Conservation (phyloP, 257 asterid genomes). For the Solanum boliviense region DNA sequence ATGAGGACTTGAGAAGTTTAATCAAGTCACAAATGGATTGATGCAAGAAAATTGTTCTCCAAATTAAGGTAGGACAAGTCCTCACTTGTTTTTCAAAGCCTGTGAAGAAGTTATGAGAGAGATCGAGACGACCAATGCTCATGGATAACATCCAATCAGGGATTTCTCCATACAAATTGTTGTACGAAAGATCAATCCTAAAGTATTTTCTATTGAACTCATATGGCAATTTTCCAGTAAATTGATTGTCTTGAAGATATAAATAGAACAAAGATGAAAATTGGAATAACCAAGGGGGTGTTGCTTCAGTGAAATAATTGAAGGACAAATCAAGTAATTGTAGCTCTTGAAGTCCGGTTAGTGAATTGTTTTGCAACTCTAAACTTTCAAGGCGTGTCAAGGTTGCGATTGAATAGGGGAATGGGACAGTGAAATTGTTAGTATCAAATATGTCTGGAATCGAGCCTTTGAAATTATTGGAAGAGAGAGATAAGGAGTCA, state of each 20-base stretch:
- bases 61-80: not conserved
- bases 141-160: not conserved
- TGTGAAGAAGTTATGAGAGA: not conserved
- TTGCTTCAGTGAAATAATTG: not conserved
- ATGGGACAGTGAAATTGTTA: not conserved
- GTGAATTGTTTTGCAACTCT: not conserved
- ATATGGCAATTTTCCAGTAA: not conserved
- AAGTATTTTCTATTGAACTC: not conserved
- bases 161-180: not conserved
- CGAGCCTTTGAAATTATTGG: not conserved
- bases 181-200: not conserved
- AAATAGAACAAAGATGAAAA: not conserved
- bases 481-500: not conserved
- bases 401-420: not conserved
- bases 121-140: not conserved
- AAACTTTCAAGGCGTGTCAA: not conserved
- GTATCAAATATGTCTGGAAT: not conserved
- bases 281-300: not conserved
- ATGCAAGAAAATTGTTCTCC: not conserved
- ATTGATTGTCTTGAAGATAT: not conserved
- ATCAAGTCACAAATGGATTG: not conserved
- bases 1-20: not conserved
- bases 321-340: not conserved
- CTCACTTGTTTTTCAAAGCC: not conserved
- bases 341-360: not conserved